phyloP scores from a whole-genome alignment of 2,329 filamentous ascomycete genomes.

The Fusarium sp. region DNA sequence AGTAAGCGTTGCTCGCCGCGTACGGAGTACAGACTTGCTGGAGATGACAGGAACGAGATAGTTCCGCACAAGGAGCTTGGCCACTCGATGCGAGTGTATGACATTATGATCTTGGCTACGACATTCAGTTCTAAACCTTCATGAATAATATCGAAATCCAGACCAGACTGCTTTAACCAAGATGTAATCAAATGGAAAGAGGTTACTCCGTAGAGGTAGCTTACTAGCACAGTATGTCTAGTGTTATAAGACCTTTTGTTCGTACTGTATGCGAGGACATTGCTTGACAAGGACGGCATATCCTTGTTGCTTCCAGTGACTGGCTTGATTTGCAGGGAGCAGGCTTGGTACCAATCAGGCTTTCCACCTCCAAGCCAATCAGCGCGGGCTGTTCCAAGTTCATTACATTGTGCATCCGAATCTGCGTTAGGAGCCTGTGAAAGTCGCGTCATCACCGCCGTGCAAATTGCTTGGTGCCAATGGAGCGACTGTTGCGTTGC shows the following conservation, averaged over 20 bases:
- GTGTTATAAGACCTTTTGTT: background rate
- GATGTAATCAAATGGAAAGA: background rate
- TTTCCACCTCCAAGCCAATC: constrained; percentile 25
- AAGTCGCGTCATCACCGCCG: constrained; percentile 37
- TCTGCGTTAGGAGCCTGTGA: constrained; percentile 17
- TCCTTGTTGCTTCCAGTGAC: constrained; percentile 15
- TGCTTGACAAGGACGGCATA: constrained; percentile 16
- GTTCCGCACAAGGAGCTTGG: background rate
- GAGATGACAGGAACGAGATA: background rate
- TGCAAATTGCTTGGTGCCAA: background rate
- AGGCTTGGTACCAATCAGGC: constrained; percentile 10
- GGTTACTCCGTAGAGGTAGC: background rate
- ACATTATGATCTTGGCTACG: background rate
- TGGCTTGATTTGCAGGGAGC: constrained; percentile 24
- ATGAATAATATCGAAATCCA: background rate
- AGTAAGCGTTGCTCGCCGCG: background rate
- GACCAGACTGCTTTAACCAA: background rate
- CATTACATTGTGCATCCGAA: background rate
- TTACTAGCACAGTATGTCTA: background rate
- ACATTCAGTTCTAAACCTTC: background rate
- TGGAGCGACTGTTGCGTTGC: background rate
- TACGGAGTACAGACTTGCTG: background rate
- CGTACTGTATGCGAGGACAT: constrained; percentile 22
- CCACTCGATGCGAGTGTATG: background rate
- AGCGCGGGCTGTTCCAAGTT: constrained; percentile 10